Base-by-base conservation (phyloP, 352 stramenopile genomes). In the Elongisporangium senticosum region DNA sequence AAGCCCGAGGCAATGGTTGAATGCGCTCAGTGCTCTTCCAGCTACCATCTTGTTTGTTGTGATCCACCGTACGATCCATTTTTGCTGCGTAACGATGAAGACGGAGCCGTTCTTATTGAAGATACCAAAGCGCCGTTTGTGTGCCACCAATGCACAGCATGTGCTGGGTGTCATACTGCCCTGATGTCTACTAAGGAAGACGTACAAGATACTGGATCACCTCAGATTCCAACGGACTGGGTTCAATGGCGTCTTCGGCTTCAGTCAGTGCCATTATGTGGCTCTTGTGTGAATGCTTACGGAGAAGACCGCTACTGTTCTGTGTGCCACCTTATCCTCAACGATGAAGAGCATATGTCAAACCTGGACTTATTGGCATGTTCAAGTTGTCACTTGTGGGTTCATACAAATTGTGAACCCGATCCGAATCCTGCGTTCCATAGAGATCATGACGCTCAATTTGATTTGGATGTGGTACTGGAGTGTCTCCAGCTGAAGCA, bases 361-460 rank as follows among this genome's bases (percentile, higher is more conserved):
- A 84, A 72, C 43, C 61, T 83, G 20, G 62, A 76, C 33, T 60
- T 93, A 49, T 64, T 94, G 4, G 75, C 82, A 13, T 96, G 86
- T 52, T 83, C 77, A 11, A 87, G 72, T 2, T 96, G 87, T 26
- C 66, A 86, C n/a, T 68, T 88, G 15, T 96, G 82, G 82, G 78
- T 93, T 5, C 87, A 96, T 40, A 70, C 77, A 7, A 67, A 73
- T n/a, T 96, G 87, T 52, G 87, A 96, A 28, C 80, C 79, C 2
- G 85, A 94, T 28, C 69, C 71, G 6, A 71, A 91, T 19, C 68
- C 79, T 58, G 75, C 72, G 7, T 88, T 91, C 49, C 69, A 84
- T 65, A 7, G 65, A 51, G 14, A 67, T 10, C 47, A 65, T 4
- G 33, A 63, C 24, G 67, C 40, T 7, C 62, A 79, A 4, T 93